Evolutionary conservation across 495 filamentous ascomycete species (phyloP).

Genomic region (Xylaria scruposa): DNA sequence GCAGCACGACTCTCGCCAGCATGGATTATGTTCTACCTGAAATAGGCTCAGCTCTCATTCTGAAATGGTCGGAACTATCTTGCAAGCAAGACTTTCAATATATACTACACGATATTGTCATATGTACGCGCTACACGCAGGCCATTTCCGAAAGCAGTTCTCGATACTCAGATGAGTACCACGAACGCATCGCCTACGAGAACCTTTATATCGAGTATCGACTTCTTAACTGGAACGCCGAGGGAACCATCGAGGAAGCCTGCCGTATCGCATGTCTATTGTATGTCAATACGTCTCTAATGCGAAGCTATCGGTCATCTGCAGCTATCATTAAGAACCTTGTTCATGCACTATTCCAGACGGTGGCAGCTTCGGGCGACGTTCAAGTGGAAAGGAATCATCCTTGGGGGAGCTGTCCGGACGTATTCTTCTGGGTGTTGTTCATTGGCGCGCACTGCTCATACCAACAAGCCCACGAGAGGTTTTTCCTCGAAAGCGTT

Average conservation of each 20-base stretch:
- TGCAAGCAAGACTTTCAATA: background rate
- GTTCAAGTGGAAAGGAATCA: background rate
- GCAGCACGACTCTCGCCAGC: background rate
- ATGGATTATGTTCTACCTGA: background rate
- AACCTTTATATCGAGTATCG: background rate
- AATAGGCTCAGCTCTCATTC: background rate
- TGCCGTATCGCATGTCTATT: background rate
- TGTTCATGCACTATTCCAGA: background rate
- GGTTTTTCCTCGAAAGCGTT: background rate
- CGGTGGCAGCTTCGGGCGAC: background rate
- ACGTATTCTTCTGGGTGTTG: background rate
- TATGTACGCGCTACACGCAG: background rate
- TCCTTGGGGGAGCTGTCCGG: background rate
- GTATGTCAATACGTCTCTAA: background rate
- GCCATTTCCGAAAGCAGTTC: background rate
- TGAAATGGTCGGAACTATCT: background rate
- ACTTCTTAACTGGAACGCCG: background rate
- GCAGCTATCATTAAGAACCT: background rate
- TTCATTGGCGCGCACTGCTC: slow-evolving; percentile 4
- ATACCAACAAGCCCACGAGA: background rate
- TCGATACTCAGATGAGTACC: background rate
- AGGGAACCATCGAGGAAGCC: background rate
- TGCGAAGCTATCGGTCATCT: background rate
- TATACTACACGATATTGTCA: slow-evolving; percentile 2
- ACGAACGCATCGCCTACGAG: slow-evolving; percentile 2